Base-by-base conservation (phyloP, 129 eudicot species). In the Flaveria ramosissima region DNA sequence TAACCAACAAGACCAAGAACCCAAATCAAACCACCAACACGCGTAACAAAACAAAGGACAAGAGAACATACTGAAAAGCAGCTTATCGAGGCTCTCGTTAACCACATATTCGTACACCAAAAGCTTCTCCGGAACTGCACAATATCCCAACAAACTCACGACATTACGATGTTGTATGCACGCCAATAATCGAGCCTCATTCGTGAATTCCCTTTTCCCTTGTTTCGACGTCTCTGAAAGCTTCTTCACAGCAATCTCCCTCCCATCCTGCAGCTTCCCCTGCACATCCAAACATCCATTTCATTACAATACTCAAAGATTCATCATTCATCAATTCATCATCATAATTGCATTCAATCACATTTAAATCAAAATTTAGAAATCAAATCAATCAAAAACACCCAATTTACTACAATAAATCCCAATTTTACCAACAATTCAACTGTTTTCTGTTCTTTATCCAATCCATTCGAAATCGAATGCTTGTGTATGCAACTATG, bases 11-110 rank as follows among this genome's bases (percentile, higher is more conserved):
- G 43, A 15, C 41, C 68, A 61, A 6, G 17, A 30, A 30, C 42
- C 68, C 68, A 62, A 14, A 59, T n/a, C 32, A 59, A 21, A 62
- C 7, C 68, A 5, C 43, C 68, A 26, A 26, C 68, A 27, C 4
- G 23, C 14, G 16, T 70, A 69, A 68, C 70, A 51, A 36, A 63
- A 36, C 17, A 16, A 50, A 17, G 69, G 63, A 45, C 43, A 72
- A 62, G 64, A 77, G 45, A 75, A 66, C 96, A 83, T 87, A 92
- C 97, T 84, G 83, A 92, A 92, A 46, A 92, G 89, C 80, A 89
- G 81, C 85, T 92, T 92, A 87, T 92, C 97, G 5, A 92, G 89
- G 83, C 96, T 92, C 85, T 92, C 96, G 57, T 92, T 72, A 51
- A 62, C 82, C n/a, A 92, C 90, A 14, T 89, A 92, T 73, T 92